Base-by-base conservation (phyloP, 2,329 filamentous ascomycete genomes). In the Coniochaeta ligniaria region DNA sequence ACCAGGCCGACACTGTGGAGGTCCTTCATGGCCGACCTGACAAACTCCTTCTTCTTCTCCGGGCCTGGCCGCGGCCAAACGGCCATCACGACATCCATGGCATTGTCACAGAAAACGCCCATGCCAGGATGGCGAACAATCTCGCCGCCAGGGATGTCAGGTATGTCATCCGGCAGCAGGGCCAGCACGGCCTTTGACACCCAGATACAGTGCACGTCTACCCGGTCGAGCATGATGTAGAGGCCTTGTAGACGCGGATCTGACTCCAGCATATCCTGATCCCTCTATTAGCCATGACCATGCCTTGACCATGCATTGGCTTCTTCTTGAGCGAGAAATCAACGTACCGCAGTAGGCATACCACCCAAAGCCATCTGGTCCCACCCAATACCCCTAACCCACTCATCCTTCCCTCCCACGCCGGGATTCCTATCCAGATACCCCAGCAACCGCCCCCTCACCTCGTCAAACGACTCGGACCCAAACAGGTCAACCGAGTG, bases 81-180 rank as follows among this genome's bases (percentile, higher is more conserved):
- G 2, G 76, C 72, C 60, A 78, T 75, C 38, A 89, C 78, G 58
- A 87, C 71, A 50, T 87, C 83, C 81, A 90, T 89, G 26, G 87
- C 87, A 67, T 90, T 90, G 71, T 91, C 87, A 68, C 88, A 91
- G 66, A 90, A 90, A 11, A 90, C 86, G 47, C 88, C 87, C 66
- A 81, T 78, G 0, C 85, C 85, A 0, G 87, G 86, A 3, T 83
- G 74, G 33, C 80, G 78, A 16, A 87, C 71, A 12, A 89, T 80
- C 62, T 89, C 85, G 1, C 88, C 88, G 12, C 87, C 87, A 1
- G 85, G 84, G 1, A 86, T 70, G 60, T 82, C 78, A 1, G 79
- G 75, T 28, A 82, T 64, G 9, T 81, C 75, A 1, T 74, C 66
- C 0, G 86, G 82, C 6, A 91, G 78, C 1, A 90, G 76, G 56